Base-by-base conservation (phyloP, 805 yeast genomes). In the Suhomyces canberraensis region DNA sequence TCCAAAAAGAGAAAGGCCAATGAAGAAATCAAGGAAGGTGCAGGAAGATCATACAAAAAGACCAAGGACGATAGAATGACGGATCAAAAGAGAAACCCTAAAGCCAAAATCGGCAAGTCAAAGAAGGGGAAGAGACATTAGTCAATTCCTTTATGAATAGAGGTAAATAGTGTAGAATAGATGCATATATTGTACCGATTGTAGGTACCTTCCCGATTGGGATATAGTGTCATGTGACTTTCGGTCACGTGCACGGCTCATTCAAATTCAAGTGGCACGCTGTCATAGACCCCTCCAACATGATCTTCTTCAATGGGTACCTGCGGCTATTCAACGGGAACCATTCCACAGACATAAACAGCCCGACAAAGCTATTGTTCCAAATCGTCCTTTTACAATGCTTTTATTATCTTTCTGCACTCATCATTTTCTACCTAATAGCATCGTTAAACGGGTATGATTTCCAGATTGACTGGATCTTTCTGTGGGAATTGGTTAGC, bases 301-400 rank as follows among this genome's bases (percentile, higher is more conserved):
- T 33, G 34, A 39, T 44, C 33, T 36, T 48, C 16, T 31, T 36
- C 9, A 36, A 40, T 35, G 61, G 61, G n/a, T 60, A 60, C 36
- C 39, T 39, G 21, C 40, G 55, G 33, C 39, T 61, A 29, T 52
- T 59, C 47, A 55, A 48, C 33, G 43, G 46, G 21, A 45, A 40
- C 17, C 50, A 44, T 25, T 47, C 60, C 1, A 48, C 56, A 15
- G 66, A 60, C 31, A 51, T 52, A 25, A 58, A 58, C 16, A 61
- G 54, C 42, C 69, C 69, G 4, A 49, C 61, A 2, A 60, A 58
- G 41, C 47, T 63, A 6, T 62, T 79, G 31, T 55, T 77, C 29
- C 98, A 91, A 59, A 91, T 91, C 14, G 58, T 88, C 4, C 64
- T 86, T 16, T 62, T 91, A 17, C 98, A 91, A 57, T 53, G 78